Evolutionary conservation across 352 stramenopile species (phyloP).

Genomic region (Phytopythium delawarense): DNA sequence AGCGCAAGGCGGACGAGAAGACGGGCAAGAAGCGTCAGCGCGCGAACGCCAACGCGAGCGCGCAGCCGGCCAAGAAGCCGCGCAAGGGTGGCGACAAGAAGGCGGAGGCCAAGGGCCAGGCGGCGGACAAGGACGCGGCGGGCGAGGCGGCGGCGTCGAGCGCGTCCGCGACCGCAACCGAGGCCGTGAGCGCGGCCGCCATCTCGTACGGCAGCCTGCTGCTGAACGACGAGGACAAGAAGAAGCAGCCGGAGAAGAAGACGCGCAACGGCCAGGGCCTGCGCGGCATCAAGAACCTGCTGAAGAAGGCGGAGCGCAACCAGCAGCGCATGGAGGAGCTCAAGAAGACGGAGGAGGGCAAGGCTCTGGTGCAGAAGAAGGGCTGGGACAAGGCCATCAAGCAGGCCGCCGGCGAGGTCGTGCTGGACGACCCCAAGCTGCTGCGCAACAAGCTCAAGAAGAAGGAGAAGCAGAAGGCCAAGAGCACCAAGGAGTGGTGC

Average conservation of each 20-base stretch:
- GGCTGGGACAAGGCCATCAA: slow-evolving; percentile 72
- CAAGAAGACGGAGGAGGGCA: slow-evolving; percentile 75
- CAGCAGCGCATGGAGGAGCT: slow-evolving; percentile 70
- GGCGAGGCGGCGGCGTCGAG: slow-evolving; percentile 35
- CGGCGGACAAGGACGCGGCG: slow-evolving; percentile 28
- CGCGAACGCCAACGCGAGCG: slow-evolving; percentile 18
- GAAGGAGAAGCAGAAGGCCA: slow-evolving; percentile 78
- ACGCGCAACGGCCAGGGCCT: slow-evolving; percentile 71
- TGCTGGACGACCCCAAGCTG: slow-evolving; percentile 77
- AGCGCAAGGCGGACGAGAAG: slow-evolving; percentile 68
- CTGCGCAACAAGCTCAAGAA: slow-evolving; percentile 80
- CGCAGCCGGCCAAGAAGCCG: slow-evolving; percentile 20
- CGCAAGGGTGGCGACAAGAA: slow-evolving; percentile 17
- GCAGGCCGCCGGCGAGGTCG: slow-evolving; percentile 56
- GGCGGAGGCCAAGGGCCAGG: slow-evolving; percentile 27
- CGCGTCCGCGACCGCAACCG: slow-evolving; percentile 7
- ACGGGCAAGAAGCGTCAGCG: slow-evolving; percentile 49
- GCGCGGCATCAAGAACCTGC: slow-evolving; percentile 67
- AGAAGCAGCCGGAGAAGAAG: slow-evolving; percentile 49
- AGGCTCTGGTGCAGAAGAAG: slow-evolving; percentile 57
- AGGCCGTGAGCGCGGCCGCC: slow-evolving; percentile 18
- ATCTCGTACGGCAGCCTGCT: slow-evolving; percentile 81
- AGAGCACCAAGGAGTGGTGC: slow-evolving; percentile 73
- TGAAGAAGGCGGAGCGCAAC: slow-evolving; percentile 80
- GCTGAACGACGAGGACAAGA: slow-evolving; percentile 46